Evolutionary conservation across 495 filamentous ascomycete genomes (phyloP).

Genomic region (Penicillium cinerascens): DNA sequence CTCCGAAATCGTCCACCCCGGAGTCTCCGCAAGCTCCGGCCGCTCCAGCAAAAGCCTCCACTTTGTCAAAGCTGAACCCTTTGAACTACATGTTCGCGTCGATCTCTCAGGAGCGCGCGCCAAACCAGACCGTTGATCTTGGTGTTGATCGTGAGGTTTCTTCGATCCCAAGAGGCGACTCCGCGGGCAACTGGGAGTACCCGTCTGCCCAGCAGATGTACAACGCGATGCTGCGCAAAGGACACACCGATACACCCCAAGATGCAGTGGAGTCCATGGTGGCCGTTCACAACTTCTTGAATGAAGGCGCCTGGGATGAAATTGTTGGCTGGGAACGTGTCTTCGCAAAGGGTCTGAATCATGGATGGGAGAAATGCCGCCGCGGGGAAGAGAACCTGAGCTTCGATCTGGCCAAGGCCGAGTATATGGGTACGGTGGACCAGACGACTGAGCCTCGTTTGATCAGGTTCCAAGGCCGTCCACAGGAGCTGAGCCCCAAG

Average conservation of each 20-base stretch:
- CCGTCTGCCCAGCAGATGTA: constrained; percentile 99
- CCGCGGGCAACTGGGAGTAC: constrained; percentile 86
- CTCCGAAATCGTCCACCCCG: constrained; percentile 25
- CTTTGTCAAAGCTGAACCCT: constrained; percentile 76
- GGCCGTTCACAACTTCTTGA: constrained; percentile 94
- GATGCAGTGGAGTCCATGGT: constrained; percentile 98
- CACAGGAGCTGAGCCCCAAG: constrained; percentile 86
- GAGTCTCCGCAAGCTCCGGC: constrained; percentile 23
- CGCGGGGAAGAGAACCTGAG: constrained; percentile 65
- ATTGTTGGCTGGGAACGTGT: constrained; percentile 88
- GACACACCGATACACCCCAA: constrained; percentile 87
- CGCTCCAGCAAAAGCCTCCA: constrained; percentile 36
- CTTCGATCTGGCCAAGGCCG: constrained; percentile 36
- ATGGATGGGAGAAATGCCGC: constrained; percentile 72
- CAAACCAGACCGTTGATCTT: constrained; percentile 66
- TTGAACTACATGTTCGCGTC: constrained; percentile 94
- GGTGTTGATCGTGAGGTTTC: constrained; percentile 75
- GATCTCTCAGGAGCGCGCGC: constrained; percentile 72
- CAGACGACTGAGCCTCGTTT: constrained; percentile 59
- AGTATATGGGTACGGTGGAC: constrained; percentile 36
- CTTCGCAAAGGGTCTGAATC: constrained; percentile 65
- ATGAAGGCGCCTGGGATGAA: constrained; percentile 95
- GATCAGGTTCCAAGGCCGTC: constrained; percentile 81
- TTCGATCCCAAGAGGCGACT: constrained; percentile 78
- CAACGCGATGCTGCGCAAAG: constrained; percentile 93